phyloP scores from a whole-genome alignment of 306 rosid genomes.

The Prunus salicina region DNA sequence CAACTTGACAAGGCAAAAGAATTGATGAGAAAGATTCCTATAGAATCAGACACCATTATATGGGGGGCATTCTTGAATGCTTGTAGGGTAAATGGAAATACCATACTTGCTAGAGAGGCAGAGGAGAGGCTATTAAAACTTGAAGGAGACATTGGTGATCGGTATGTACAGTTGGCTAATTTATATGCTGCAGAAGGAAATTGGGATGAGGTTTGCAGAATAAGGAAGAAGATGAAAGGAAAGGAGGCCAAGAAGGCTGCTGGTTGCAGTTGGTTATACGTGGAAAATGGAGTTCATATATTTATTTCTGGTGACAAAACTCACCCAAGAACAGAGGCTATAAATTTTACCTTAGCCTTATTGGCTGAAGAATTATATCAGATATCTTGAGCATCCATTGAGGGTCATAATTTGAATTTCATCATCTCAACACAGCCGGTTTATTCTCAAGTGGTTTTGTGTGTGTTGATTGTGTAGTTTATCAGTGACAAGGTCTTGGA shows the following conservation, averaged over 20 bases:
- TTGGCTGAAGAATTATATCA: conserved; percentile 44
- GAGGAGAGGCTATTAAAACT: conserved; percentile 44
- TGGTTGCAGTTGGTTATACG: conserved; percentile 80
- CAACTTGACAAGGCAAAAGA: conserved; percentile 53
- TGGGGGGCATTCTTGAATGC: conserved; percentile 76
- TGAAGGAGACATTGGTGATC: conserved; percentile 49
- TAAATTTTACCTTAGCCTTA: conserved; percentile 46
- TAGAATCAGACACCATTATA: conserved; percentile 46
- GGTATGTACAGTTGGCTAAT: conserved; percentile 79
- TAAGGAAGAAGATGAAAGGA: conserved; percentile 78
- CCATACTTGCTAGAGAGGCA: conserved; percentile 49
- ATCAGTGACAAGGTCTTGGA: too few species aligned
- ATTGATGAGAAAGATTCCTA: conserved; percentile 56
- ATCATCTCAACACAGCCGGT: not conserved
- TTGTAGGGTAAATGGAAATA: conserved; percentile 53
- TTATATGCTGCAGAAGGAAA: conserved; percentile 68
- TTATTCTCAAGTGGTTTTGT: too few species aligned
- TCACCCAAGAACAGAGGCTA: conserved; percentile 49
- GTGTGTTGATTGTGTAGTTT: too few species aligned
- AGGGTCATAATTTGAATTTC: not conserved
- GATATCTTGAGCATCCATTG: not conserved
- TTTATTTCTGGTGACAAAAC: conserved; percentile 63
- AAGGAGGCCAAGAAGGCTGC: conserved; percentile 58
- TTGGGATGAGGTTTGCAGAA: conserved; percentile 80
- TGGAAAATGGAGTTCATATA: conserved; percentile 54